Evolutionary conservation across 2,329 filamentous ascomycete genomes (phyloP).

Genomic region (Colletotrichum trifolii): DNA sequence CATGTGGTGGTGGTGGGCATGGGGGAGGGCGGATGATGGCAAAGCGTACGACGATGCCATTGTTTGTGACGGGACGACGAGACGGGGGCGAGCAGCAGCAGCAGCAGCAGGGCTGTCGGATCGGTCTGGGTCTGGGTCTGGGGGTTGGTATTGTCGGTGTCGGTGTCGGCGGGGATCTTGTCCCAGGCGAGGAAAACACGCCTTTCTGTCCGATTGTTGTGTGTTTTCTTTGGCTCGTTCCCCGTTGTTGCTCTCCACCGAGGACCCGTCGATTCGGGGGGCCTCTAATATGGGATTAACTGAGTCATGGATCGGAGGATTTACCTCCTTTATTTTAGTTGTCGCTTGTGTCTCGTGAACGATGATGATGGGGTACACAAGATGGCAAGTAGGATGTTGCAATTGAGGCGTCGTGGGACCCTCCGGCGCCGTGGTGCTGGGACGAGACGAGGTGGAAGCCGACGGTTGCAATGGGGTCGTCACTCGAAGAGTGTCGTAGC

Average conservation of each 20-base stretch:
- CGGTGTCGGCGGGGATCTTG: slow-evolving; percentile 11
- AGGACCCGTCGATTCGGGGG: slow-evolving; percentile 25
- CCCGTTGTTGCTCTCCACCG: slow-evolving; percentile 26
- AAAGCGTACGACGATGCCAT: slow-evolving; percentile 66
- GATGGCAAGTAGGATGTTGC: background rate
- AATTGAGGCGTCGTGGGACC: slow-evolving; percentile 24
- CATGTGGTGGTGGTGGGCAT: slow-evolving; percentile 56
- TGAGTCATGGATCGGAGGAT: slow-evolving; percentile 22
- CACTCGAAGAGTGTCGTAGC: slow-evolving; percentile 3
- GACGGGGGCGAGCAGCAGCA: no score
- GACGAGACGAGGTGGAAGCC: background rate
- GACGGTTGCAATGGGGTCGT: background rate
- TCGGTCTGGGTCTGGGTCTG: slow-evolving; percentile 29
- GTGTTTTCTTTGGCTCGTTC: slow-evolving; percentile 28
- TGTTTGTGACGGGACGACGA: background rate
- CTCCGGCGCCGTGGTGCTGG: slow-evolving; percentile 18
- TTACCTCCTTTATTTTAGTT: background rate
- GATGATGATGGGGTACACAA: background rate
- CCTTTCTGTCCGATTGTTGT: background rate
- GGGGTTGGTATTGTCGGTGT: background rate
- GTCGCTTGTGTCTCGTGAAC: background rate
- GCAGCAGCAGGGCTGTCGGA: slow-evolving; percentile 1
- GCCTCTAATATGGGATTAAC: slow-evolving; percentile 12
- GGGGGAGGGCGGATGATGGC: slow-evolving; percentile 62
- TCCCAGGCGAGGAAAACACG: slow-evolving; percentile 12